These are phyloP conservation scores for Microcyclosporella mali DNA, from an alignment of 2,329 filamentous ascomycete species.

Conservation along the genomic window DNA sequence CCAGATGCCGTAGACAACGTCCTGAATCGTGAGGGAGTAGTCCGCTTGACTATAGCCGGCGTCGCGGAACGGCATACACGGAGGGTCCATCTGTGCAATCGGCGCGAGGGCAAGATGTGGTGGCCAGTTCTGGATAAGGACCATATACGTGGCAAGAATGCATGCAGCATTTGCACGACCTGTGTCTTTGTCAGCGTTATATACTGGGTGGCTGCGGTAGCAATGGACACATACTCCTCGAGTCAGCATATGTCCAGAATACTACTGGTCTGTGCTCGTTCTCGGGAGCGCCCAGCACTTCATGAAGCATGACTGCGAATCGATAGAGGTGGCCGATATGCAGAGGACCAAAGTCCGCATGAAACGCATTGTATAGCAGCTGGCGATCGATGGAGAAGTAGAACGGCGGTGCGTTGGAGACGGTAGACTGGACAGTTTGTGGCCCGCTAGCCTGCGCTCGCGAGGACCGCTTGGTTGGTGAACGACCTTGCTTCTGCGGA, in stretches of 20 bases:
- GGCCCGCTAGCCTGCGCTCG: conserved; percentile 54
- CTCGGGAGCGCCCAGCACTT: conserved; percentile 83
- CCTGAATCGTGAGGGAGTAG: conserved; percentile 90
- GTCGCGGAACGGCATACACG: conserved; percentile 97
- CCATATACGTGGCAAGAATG: conserved; percentile 96
- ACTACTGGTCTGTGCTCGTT: conserved; percentile 88
- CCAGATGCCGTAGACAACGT: conserved; percentile 97
- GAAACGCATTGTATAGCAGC: conserved; percentile 95
- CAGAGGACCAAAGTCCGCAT: conserved; percentile 94
- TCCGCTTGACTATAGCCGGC: conserved; percentile 98
- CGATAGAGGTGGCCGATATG: conserved; percentile 97
- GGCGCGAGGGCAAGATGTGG: conserved; percentile 91
- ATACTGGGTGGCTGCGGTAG: background rate
- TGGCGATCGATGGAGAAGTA: conserved; percentile 87
- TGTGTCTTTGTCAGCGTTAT: conserved; percentile 34
- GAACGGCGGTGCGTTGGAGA: conserved; percentile 53
- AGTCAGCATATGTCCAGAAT: conserved; percentile 91
- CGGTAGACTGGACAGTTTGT: conserved; percentile 41
- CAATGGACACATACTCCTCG: conserved; percentile 62
- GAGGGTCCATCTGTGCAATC: conserved; percentile 92
- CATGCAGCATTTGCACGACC: conserved; percentile 90
- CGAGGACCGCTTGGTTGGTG: conserved; percentile 70
- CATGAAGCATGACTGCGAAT: conserved; percentile 92
- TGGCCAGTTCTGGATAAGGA: conserved; percentile 94
- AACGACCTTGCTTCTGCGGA: conserved; percentile 53